These are phyloP conservation scores for Phragmites australis DNA, from an alignment of 176 grass and related monocot genomes.

Conservation along the genomic window DNA sequence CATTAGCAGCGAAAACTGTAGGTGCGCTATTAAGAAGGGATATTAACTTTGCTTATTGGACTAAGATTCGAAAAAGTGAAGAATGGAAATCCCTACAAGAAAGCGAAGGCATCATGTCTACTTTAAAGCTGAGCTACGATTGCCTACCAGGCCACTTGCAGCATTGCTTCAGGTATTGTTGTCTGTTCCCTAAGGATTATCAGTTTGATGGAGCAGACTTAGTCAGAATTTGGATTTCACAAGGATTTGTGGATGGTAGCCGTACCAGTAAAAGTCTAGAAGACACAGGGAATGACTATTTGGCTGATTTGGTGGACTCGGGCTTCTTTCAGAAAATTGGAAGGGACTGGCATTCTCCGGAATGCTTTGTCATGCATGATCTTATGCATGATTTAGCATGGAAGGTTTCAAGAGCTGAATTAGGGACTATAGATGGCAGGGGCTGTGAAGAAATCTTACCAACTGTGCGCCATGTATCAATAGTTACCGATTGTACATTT, in stretches of 20 bases:
- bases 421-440: not conserved
- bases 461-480: slow-evolving; percentile 21
- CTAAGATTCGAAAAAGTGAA: not conserved
- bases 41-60: slow-evolving; percentile 25
- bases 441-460: not conserved
- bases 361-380: slow-evolving; percentile 6
- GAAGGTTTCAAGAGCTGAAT: not conserved
- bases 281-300: slow-evolving; percentile 35
- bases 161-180: slow-evolving; percentile 3
- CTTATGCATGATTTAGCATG: slow-evolving; percentile 52
- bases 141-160: not conserved
- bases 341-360: not conserved
- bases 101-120: slow-evolving; percentile 17
- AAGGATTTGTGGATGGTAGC: slow-evolving; percentile 41
- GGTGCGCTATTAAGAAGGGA: not conserved
- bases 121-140: slow-evolving; percentile 41
- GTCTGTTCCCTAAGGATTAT: not conserved
- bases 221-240: slow-evolving; percentile 56
- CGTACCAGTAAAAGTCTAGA: slow-evolving; percentile 23
- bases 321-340: slow-evolving; percentile 27
- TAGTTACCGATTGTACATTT: slow-evolving; percentile 7
- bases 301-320: slow-evolving; percentile 30
- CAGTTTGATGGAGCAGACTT: slow-evolving; percentile 7
- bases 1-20: slow-evolving; percentile 38
- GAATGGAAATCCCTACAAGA: slow-evolving; percentile 24